Conservation (phyloP, 768 basidiomycete genomes). For the Favolaschia claudopus region DNA sequence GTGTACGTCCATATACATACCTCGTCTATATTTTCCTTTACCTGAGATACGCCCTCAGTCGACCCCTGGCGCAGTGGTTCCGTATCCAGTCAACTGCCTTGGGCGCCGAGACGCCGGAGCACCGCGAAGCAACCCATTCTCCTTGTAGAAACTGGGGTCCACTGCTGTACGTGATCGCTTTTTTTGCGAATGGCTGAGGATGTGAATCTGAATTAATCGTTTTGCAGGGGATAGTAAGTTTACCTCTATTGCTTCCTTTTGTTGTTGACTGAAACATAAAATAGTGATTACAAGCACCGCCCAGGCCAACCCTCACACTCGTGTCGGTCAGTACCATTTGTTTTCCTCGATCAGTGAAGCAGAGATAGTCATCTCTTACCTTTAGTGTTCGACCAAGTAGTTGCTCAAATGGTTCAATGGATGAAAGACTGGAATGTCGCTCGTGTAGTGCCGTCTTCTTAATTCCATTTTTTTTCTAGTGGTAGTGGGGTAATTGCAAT, state of each 20-base stretch:
- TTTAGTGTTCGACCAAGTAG: constrained; percentile 20
- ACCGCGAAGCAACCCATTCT: constrained; percentile 16
- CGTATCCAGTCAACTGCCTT: constrained; percentile 11
- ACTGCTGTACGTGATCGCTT: constrained; percentile 15
- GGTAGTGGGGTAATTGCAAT: too few species aligned
- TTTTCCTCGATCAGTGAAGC: too few species aligned
- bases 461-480: too few species aligned
- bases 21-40: neutral
- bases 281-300: constrained; percentile 23
- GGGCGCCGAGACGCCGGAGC: constrained; percentile 7
- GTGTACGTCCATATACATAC: neutral
- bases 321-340: constrained; percentile 4
- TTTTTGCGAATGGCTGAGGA: neutral
- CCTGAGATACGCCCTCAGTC: neutral
- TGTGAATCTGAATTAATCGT: neutral
- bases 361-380: neutral
- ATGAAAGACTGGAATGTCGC: constrained; percentile 22
- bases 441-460: too few species aligned
- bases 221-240: constrained; percentile 24
- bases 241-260: neutral
- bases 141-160: constrained; percentile 21
- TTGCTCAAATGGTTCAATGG: constrained; percentile 18
- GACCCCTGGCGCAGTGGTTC: constrained; percentile 17
- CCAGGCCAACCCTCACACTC: constrained; percentile 16
- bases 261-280: neutral